Percentiles rank a stretch among this genome's conserved stretches.
These are phyloP conservation scores for Aphanomyces invadans DNA, from an alignment of 352 stramenopile species.

Conservation along the genomic window DNA sequence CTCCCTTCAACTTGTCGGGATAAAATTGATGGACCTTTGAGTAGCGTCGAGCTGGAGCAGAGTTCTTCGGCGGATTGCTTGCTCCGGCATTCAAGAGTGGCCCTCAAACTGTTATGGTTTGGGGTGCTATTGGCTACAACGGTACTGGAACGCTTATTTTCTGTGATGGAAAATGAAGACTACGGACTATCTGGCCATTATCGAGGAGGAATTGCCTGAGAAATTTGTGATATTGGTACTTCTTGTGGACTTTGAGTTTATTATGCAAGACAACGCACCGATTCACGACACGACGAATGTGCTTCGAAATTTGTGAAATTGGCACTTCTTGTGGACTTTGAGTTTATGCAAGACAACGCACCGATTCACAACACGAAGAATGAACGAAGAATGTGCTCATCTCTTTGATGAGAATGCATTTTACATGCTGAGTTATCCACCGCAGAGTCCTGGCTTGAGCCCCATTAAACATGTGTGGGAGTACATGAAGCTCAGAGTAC, in stretches of 20 bases:
- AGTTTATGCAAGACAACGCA: not conserved
- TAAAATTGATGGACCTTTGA: too few relatives aligned
- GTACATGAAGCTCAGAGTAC: not conserved
- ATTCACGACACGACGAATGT: not conserved
- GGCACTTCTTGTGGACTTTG: not conserved
- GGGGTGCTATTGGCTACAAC: too few relatives aligned
- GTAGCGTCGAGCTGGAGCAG: too few relatives aligned
- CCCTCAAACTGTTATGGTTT: too few relatives aligned
- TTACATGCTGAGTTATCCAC: not conserved
- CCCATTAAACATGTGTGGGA: constrained; percentile 2
- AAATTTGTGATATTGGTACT: not conserved
- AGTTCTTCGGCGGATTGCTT: too few relatives aligned
- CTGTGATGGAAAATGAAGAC: too few relatives aligned
- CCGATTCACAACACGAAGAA: not conserved
- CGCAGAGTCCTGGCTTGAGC: not conserved
- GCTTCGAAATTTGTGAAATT: not conserved
- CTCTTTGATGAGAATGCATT: not conserved
- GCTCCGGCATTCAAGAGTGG: too few relatives aligned
- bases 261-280: not conserved
- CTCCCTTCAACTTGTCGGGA: too few relatives aligned
- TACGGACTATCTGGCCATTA: too few relatives aligned
- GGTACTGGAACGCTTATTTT: too few relatives aligned
- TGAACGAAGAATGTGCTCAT: too few relatives aligned
- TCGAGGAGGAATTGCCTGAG: not conserved
- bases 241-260: not conserved